A percentile compares a stretch with the other conserved stretches of the same genome.
These are phyloP conservation scores for Pistacia integerrima DNA, from an alignment of 345 rosid species.

Conservation along the genomic window DNA sequence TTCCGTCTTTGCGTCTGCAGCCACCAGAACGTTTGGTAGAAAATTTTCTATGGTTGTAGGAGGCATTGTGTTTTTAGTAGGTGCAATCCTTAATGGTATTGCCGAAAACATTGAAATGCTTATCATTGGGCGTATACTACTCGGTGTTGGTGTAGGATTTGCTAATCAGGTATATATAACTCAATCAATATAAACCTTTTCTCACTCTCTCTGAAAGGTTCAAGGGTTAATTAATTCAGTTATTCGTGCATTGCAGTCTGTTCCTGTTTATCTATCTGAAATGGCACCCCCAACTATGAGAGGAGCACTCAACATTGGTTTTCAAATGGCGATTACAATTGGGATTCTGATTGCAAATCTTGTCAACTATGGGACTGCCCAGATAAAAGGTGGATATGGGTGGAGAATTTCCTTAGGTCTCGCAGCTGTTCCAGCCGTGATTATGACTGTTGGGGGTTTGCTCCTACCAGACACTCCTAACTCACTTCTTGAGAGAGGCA, in stretches of 20 bases:
- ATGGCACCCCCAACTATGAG: conserved; percentile 77
- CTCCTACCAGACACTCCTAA: conserved; percentile 79
- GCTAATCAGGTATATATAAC: conserved; percentile 63
- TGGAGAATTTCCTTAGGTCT: conserved; percentile 75
- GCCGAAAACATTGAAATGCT: conserved; percentile 56
- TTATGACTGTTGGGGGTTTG: conserved; percentile 66
- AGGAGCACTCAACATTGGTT: conserved; percentile 82
- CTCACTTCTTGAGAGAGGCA: conserved; percentile 72
- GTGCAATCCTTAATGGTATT: conserved; percentile 61
- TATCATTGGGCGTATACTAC: conserved; percentile 69
- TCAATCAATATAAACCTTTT: no score
- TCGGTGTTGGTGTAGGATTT: conserved; percentile 80
- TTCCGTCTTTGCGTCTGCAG: conserved; percentile 55
- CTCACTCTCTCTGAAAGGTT: no score
- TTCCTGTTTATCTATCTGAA: conserved; percentile 77
- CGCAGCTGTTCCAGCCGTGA: conserved; percentile 65
- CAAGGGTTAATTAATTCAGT: not conserved
- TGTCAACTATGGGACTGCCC: conserved; percentile 59
- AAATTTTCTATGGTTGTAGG: conserved; percentile 69
- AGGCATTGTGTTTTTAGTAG: conserved; percentile 56
- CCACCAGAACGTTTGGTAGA: conserved; percentile 62
- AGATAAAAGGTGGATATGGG: conserved; percentile 59
- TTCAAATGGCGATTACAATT: conserved; percentile 73
- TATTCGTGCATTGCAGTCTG: conserved; percentile 35
- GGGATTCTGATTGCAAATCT: conserved; percentile 72